Base-by-base conservation (phyloP, 371 early-diverging fungal species). In the Cokeromyces recurvatus region DNA sequence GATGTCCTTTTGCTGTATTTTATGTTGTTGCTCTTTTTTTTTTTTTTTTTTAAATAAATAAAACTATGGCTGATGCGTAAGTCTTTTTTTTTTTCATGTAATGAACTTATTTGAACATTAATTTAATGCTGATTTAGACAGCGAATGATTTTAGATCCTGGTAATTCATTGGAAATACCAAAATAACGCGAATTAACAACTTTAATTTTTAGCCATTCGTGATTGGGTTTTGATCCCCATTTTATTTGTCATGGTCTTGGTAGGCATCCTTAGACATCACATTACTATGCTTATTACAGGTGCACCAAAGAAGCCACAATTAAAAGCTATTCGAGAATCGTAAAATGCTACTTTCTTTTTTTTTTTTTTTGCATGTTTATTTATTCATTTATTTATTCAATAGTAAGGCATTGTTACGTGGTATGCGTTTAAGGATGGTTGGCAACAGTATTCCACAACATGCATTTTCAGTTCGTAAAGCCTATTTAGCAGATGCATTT, bases 151-250 rank as follows among this genome's bases (percentile, higher is more conserved):
- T 61, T 85, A 44, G 85, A 85, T 66, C 85, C 85, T 53, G 78
- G 74, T 74, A 69, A 32, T 42, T n/a, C 0, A 19, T 16, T 21
- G 9, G 16, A 8, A 10, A 37, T 19, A 12, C 12, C 1, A 42
- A 11, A 42, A 34, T 44, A 14, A 38, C n/a, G 12, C 40, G 4
- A 4, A 34, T 34, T 6, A 6, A 10, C 4, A 34, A 6, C n/a
- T 34, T 34, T 20, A 21, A 24, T 38, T 10, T 10, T 10, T 48
- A 86, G 91, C 89, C 40, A 91, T 92, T 50, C 79, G 92, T 43
- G 82, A 91, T 68, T 92, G 94, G 98, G 96, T 97, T 10, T 71
- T 97, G 48, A 77, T 97, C 38, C 97, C 98, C 32, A 95, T 97
- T 65, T 90, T 94, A 83, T 53, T 93, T 23, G 94, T 95, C 55